phyloP scores from a whole-genome alignment of 2,329 filamentous ascomycete species.

The Nigrospora oryzae region DNA sequence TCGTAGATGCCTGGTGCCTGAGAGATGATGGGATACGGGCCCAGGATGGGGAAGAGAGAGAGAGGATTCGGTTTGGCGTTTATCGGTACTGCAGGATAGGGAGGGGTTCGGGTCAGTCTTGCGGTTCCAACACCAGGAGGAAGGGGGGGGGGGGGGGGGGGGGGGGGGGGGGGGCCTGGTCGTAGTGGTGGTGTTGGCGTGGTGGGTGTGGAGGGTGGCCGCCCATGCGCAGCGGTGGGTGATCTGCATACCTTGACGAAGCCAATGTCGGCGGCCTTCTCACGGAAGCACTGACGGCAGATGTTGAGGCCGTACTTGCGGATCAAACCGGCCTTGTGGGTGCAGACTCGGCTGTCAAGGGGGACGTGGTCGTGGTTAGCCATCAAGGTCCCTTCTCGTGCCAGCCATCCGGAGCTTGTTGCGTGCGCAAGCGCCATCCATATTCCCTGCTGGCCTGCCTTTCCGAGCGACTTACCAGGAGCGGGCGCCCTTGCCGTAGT shows the following conservation, averaged over 20 bases:
- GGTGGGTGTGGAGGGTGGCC: no score
- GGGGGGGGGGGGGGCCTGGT: no score
- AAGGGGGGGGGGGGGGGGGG: no score
- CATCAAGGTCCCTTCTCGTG: no score
- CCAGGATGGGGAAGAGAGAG: conserved; percentile 9
- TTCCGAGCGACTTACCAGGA: conserved; percentile 62
- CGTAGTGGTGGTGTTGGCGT: no score
- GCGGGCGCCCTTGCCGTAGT: conserved; percentile 94
- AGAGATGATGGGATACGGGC: neutral
- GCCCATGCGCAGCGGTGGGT: no score
- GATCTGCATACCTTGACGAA: conserved; percentile 54
- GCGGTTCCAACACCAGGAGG: no score
- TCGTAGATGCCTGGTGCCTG: conserved; percentile 12
- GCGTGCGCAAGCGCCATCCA: neutral
- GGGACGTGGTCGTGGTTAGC: neutral
- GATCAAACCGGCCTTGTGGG: conserved; percentile 97
- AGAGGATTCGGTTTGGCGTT: conserved; percentile 5
- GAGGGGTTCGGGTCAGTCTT: no score
- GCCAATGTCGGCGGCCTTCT: conserved; percentile 65
- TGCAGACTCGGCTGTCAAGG: conserved; percentile 55
- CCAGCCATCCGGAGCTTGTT: neutral
- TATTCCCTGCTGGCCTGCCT: conserved; percentile 50
- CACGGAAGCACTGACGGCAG: conserved; percentile 72
- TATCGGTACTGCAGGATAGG: conserved; percentile 14
- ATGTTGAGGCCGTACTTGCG: conserved; percentile 98